phyloP scores from a whole-genome alignment of 1,139 yeast genomes.

The Petasospora fabianii region DNA sequence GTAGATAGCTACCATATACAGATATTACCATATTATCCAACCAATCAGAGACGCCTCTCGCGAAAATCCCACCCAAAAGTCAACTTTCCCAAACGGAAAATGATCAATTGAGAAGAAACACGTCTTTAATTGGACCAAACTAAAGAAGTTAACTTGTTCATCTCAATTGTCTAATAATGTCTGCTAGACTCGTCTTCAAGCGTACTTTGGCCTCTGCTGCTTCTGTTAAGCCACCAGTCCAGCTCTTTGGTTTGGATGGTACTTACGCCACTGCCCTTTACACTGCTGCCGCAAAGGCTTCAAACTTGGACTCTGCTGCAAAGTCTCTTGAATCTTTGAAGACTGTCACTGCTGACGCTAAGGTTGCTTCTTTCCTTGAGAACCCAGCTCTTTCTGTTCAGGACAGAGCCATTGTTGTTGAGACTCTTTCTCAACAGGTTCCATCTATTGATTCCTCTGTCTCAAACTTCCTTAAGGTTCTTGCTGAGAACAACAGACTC shows the following conservation, averaged over 20 bases:
- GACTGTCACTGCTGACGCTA: slow-evolving; percentile 58
- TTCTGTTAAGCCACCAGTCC: slow-evolving; percentile 79
- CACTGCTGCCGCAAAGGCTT: slow-evolving; percentile 84
- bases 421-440: slow-evolving; percentile 51
- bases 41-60: too few species aligned
- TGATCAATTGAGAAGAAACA: too few species aligned
- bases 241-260: slow-evolving; percentile 93
- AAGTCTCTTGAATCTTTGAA: slow-evolving; percentile 61
- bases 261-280: slow-evolving; percentile 95
- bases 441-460: slow-evolving; percentile 64
- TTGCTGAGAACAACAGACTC: slow-evolving; percentile 95
- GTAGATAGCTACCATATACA: too few species aligned
- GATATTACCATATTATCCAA: too few species aligned
- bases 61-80: too few species aligned
- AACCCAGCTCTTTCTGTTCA: slow-evolving; percentile 82
- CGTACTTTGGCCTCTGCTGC: slow-evolving; percentile 69
- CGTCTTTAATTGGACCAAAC: too few species aligned
- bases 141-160: too few species aligned
- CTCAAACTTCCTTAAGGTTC: slow-evolving; percentile 73
- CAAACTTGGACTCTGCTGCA: slow-evolving; percentile 70
- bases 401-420: slow-evolving; percentile 72
- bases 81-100: too few species aligned
- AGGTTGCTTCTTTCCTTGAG: slow-evolving; percentile 56
- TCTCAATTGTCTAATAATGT: slow-evolving; percentile 9
- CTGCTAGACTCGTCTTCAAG: slow-evolving; percentile 29